phyloP scores from a whole-genome alignment of 768 basidiomycete species.

The Mycena leptocephala region DNA sequence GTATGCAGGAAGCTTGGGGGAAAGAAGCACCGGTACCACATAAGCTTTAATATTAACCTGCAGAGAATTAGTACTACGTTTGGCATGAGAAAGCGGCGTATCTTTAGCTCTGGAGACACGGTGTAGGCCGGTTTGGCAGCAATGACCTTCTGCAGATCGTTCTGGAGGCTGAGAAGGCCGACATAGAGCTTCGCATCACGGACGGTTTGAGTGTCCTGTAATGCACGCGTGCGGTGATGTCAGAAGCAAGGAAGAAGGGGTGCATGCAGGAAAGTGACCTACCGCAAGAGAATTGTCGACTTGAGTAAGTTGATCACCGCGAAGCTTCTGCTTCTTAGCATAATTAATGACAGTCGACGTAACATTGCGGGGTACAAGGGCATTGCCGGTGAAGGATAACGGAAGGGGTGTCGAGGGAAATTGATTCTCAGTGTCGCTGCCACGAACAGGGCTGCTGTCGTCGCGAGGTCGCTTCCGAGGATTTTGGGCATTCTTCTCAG shows the following conservation, averaged over 20 bases:
- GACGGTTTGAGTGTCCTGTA: not conserved
- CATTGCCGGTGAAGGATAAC: not conserved
- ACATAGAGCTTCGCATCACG: not conserved
- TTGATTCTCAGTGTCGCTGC: not conserved
- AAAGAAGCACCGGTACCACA: slow-evolving; percentile 35
- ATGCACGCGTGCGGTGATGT: not conserved
- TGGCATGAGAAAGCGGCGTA: not conserved
- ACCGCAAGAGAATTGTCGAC: not conserved
- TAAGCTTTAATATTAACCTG: slow-evolving; percentile 42
- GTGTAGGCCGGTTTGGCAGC: slow-evolving; percentile 24
- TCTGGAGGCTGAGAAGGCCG: slow-evolving; percentile 9
- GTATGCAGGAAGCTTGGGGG: slow-evolving; percentile 41
- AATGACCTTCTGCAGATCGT: slow-evolving; percentile 27
- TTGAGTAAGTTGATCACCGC: not conserved
- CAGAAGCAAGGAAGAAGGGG: not conserved
- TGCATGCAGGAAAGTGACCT: not conserved
- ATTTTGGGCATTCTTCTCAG: not conserved
- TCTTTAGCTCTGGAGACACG: slow-evolving; percentile 23
- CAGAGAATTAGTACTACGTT: not conserved
- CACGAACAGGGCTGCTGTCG: not conserved
- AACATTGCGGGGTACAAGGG: not conserved
- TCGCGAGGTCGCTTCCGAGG: not conserved
- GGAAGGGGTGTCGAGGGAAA: not conserved
- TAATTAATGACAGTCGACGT: not conserved
- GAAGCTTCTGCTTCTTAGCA: slow-evolving; percentile 8